Evolutionary conservation across 192 early-diverging fungal species (phyloP).

Genomic region (Funneliformis geosporum): DNA sequence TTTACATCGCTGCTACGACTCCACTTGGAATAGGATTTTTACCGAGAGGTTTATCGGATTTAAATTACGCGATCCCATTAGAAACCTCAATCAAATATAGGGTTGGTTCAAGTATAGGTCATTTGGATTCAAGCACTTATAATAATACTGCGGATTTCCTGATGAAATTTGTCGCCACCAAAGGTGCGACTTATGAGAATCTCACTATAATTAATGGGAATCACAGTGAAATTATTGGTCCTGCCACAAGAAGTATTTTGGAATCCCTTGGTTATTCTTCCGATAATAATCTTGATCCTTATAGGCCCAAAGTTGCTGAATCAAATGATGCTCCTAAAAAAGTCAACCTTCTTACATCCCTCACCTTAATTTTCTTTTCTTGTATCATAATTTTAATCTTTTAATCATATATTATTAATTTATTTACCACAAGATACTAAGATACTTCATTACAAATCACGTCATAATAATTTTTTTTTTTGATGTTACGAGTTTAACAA

Average conservation of each 20-base stretch:
- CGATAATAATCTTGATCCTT: too few relatives aligned
- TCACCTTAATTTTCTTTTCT: too few relatives aligned
- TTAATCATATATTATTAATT: too few relatives aligned
- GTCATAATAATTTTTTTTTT: too few relatives aligned
- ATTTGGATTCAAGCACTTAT: constrained; percentile 39
- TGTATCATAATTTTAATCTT: too few relatives aligned
- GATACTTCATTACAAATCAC: too few relatives aligned
- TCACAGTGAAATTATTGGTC: constrained; percentile 36
- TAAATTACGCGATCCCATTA: constrained; percentile 14
- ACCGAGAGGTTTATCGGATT: not conserved
- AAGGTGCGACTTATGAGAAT: constrained; percentile 32
- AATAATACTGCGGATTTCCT: constrained; percentile 39
- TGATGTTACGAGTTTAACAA: too few relatives aligned
- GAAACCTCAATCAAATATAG: constrained; percentile 39
- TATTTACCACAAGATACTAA: too few relatives aligned
- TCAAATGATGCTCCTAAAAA: too few relatives aligned
- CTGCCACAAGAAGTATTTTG: constrained; percentile 30
- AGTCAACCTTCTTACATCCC: too few relatives aligned
- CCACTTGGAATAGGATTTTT: not conserved
- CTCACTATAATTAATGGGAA: constrained; percentile 18
- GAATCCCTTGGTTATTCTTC: constrained; percentile 30
- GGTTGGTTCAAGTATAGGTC: constrained; percentile 41
- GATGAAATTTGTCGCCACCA: constrained; percentile 38
- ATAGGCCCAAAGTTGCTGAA: too few relatives aligned
- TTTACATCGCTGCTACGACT: too few relatives aligned